Conservation (phyloP, 371 early-diverging fungal genomes). For the Mucor plumbeus region DNA sequence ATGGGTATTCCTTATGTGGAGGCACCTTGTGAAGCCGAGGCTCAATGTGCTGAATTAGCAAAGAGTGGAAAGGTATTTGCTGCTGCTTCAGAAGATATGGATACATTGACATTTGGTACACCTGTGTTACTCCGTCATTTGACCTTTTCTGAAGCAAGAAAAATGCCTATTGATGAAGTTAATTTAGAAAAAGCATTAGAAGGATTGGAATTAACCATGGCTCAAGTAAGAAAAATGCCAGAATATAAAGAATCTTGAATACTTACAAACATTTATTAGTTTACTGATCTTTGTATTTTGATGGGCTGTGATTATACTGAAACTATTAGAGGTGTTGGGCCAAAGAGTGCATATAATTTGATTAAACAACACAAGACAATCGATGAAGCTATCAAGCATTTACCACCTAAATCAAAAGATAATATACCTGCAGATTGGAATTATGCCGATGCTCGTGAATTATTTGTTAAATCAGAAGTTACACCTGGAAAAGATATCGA, state of each 20-base stretch:
- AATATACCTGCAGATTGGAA: constrained; percentile 90
- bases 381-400: constrained; percentile 82
- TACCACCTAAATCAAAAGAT: constrained; percentile 76
- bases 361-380: constrained; percentile 91
- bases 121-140: constrained; percentile 95
- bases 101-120: constrained; percentile 96
- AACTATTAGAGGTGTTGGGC: constrained; percentile 96
- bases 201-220: constrained; percentile 80
- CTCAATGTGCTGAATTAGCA: constrained; percentile 97
- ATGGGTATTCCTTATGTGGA: constrained; percentile 98
- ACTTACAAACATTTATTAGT: constrained; percentile 57
- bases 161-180: constrained; percentile 88
- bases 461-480: constrained; percentile 90
- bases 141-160: constrained; percentile 85
- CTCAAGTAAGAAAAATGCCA: constrained; percentile 56
- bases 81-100: constrained; percentile 99
- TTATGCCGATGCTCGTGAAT: constrained; percentile 88
- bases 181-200: constrained; percentile 83
- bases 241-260: background rate
- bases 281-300: constrained; percentile 99
- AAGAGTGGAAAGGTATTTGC: constrained; percentile 93
- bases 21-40: constrained; percentile 99
- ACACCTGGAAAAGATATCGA: constrained; percentile 69
- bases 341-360: constrained; percentile 86
- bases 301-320: constrained; percentile 99